Percentiles rank a stretch among this genome's conserved stretches.
phyloP scores from a whole-genome alignment of 2,329 filamentous ascomycete genomes.

The Proliferodiscus dingleyae region DNA sequence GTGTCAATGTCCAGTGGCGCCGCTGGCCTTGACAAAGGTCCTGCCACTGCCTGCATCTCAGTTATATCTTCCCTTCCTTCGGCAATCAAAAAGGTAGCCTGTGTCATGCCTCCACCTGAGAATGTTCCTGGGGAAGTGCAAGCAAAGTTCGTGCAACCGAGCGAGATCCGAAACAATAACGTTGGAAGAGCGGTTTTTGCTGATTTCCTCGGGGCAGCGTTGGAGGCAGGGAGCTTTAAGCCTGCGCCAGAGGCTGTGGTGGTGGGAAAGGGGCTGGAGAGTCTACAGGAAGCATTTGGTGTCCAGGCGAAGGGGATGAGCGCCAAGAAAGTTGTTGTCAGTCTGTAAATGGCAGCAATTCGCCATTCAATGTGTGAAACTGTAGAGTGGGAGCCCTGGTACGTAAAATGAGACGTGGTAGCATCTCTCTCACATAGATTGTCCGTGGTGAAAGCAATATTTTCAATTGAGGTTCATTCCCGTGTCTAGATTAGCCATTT shows the following conservation, averaged over 20 bases:
- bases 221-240: conserved; percentile 32
- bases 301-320: conserved; percentile 11
- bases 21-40: neutral
- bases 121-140: neutral
- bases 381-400: no score
- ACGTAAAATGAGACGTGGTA: no score
- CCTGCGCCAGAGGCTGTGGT: conserved; percentile 36
- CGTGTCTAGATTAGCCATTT: no score
- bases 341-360: no score
- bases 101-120: neutral
- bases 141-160: neutral
- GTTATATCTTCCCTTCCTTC: neutral
- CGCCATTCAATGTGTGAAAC: no score
- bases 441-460: no score
- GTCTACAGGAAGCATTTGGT: conserved; percentile 37
- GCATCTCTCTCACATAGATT: no score
- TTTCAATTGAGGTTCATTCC: no score
- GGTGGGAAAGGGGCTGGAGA: conserved; percentile 38
- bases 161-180: conserved; percentile 1
- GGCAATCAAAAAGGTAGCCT: neutral
- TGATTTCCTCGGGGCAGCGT: conserved; percentile 34
- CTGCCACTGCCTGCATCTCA: neutral
- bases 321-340: conserved; percentile 16
- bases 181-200: conserved; percentile 30
- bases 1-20: neutral